These are phyloP conservation scores for Peniophora sp. DNA, from an alignment of 1,284 basidiomycete genomes.

Conservation along the genomic window DNA sequence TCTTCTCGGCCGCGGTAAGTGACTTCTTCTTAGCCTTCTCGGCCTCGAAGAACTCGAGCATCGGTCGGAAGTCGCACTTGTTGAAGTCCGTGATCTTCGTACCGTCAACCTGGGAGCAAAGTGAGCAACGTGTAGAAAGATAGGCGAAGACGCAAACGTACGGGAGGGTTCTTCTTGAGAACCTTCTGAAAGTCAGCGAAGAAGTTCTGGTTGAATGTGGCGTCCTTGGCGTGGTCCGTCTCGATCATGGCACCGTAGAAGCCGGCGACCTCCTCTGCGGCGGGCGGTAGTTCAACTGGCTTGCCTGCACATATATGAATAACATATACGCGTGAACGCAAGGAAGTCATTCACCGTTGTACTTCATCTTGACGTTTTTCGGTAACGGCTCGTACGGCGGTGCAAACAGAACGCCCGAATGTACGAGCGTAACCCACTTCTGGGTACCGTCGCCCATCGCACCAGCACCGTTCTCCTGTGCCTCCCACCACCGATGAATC, in stretches of 20 bases:
- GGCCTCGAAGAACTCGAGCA: constrained; percentile 89
- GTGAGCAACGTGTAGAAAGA: constrained; percentile 1
- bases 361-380: constrained; percentile 86
- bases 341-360: constrained; percentile 61
- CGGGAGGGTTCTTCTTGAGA: constrained; percentile 82
- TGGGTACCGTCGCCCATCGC: constrained; percentile 56
- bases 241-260: constrained; percentile 95
- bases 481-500: constrained; percentile 81
- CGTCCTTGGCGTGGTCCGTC: constrained; percentile 88
- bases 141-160: constrained; percentile 39
- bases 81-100: constrained; percentile 75
- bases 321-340: constrained; percentile 10
- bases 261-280: constrained; percentile 93
- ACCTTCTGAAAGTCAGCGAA: constrained; percentile 86
- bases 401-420: constrained; percentile 94
- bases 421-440: constrained; percentile 92
- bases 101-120: constrained; percentile 46
- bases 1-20: constrained; percentile 82
- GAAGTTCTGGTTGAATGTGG: constrained; percentile 91
- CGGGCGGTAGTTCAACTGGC: constrained; percentile 71
- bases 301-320: constrained; percentile 46
- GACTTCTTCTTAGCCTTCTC: constrained; percentile 93
- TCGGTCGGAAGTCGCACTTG: constrained; percentile 90
- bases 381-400: constrained; percentile 90
- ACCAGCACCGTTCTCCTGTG: constrained; percentile 41